A percentile compares a stretch with the other conserved stretches of the same genome.
phyloP scores from a whole-genome alignment of 2,329 filamentous ascomycete species.

The Aurifilum marmelostoma region DNA sequence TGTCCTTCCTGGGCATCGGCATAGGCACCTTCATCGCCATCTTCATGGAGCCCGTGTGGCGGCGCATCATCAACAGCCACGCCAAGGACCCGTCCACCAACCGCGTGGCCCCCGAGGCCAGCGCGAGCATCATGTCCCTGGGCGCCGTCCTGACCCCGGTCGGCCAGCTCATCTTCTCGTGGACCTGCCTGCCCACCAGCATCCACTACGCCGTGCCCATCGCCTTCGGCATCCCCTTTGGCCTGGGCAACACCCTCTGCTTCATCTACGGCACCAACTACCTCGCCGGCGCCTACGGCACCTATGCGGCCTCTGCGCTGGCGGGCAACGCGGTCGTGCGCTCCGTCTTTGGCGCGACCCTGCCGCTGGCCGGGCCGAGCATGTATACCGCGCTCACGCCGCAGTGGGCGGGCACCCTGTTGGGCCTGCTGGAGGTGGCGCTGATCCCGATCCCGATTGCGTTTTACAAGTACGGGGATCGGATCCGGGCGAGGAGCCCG shows the following conservation, averaged over 20 bases:
- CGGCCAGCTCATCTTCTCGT: constrained; percentile 84
- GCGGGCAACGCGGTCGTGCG: constrained; percentile 75
- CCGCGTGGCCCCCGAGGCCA: constrained; percentile 75
- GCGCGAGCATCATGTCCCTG: constrained; percentile 78
- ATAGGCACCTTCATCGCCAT: constrained; percentile 66
- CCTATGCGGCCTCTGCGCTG: constrained; percentile 76
- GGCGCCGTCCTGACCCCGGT: constrained; percentile 73
- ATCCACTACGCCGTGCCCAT: constrained; percentile 82
- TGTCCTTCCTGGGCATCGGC: constrained; percentile 77
- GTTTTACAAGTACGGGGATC: constrained; percentile 64
- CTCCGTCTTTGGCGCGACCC: constrained; percentile 67
- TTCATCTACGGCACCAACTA: constrained; percentile 84
- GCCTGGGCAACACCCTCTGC: constrained; percentile 70
- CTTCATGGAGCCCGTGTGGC: constrained; percentile 69
- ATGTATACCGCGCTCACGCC: constrained; percentile 71
- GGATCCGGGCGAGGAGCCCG: constrained; percentile 51
- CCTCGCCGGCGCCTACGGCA: constrained; percentile 72
- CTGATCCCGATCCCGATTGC: constrained; percentile 76
- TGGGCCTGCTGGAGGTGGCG: constrained; percentile 69
- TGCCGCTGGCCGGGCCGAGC: constrained; percentile 72
- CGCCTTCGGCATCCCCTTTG: constrained; percentile 75
- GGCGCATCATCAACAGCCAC: constrained; percentile 77
- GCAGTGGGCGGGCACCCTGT: constrained; percentile 73
- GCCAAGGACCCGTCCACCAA: constrained; percentile 75
- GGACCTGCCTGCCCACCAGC: constrained; percentile 76